A percentile compares a stretch with the other conserved stretches of the same genome.
phyloP scores from a whole-genome alignment of 2,329 filamentous ascomycete genomes.

The Cladosporium sp. region DNA sequence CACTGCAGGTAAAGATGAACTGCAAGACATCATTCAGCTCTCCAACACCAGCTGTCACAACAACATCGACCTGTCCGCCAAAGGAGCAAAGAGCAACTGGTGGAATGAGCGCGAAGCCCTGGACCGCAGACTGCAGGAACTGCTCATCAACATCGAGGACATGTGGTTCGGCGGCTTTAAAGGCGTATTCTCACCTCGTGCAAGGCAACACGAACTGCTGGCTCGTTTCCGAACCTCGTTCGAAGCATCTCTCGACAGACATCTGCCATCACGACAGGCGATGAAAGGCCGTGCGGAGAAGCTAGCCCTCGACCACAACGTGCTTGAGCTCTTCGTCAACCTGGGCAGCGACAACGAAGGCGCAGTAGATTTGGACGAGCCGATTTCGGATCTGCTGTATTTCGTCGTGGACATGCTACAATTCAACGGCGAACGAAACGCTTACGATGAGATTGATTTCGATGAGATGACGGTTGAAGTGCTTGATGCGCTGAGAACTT shows the following conservation, averaged over 20 bases:
- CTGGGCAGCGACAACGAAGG: slow-evolving; percentile 68
- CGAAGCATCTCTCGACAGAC: slow-evolving; percentile 71
- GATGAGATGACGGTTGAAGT: slow-evolving; percentile 86
- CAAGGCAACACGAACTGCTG: slow-evolving; percentile 59
- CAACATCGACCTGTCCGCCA: slow-evolving; percentile 65
- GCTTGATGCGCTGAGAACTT: slow-evolving; percentile 74
- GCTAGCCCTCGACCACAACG: slow-evolving; percentile 57
- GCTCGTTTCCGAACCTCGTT: slow-evolving; percentile 74
- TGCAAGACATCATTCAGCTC: slow-evolving; percentile 73
- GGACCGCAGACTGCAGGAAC: slow-evolving; percentile 69
- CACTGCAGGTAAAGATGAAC: slow-evolving; percentile 70
- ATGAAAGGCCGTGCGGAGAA: slow-evolving; percentile 51
- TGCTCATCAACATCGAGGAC: slow-evolving; percentile 81
- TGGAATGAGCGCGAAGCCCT: slow-evolving; percentile 81
- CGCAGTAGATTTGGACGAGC: slow-evolving; percentile 75
- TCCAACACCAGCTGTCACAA: slow-evolving; percentile 82
- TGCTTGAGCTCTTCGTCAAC: slow-evolving; percentile 84
- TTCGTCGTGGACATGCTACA: slow-evolving; percentile 95
- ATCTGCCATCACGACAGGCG: slow-evolving; percentile 73
- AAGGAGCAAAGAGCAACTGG: slow-evolving; percentile 77
- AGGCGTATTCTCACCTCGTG: slow-evolving; percentile 80
- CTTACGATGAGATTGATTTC: slow-evolving; percentile 96
- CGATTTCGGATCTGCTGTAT: slow-evolving; percentile 86
- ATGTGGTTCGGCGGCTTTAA: slow-evolving; percentile 95
- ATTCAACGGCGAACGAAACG: slow-evolving; percentile 92